Conservation (phyloP, 306 rosid genomes). For the Erythrophleum fordii region DNA sequence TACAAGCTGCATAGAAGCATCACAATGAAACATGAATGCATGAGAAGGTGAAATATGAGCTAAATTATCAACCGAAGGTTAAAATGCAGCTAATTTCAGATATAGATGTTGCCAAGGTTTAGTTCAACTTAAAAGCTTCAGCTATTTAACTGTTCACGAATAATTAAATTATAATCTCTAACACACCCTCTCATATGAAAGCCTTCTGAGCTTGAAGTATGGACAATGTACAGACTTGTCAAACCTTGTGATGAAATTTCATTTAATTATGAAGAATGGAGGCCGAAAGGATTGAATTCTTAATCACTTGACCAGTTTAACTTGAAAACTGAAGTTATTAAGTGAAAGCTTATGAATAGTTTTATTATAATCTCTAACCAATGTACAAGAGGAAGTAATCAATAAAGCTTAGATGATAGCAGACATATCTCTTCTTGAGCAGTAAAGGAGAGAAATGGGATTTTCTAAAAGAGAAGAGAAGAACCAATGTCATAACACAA, state of each 20-base stretch:
- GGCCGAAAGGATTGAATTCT: background rate
- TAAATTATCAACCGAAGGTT: background rate
- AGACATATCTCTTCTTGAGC: no score
- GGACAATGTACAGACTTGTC: background rate
- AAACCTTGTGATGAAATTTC: background rate
- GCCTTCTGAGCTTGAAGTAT: background rate
- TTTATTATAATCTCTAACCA: no score
- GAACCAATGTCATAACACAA: background rate
- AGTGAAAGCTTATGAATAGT: no score
- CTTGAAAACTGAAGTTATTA: no score
- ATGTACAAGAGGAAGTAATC: no score
- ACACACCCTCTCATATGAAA: background rate
- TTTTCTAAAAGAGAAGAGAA: no score
- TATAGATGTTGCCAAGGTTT: no score
- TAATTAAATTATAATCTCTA: background rate
- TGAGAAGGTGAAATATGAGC: background rate
- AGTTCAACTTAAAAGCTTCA: no score
- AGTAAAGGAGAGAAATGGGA: no score
- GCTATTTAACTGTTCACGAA: background rate
- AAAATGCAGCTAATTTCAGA: background rate
- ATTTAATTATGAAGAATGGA: background rate
- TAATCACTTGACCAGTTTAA: background rate
- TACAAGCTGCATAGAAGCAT: conserved; percentile 64
- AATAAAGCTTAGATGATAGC: no score
- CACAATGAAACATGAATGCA: background rate